Evolutionary conservation across 441 rosid genomes (phyloP), one percentile per base, ranked within the genome.

Genomic region (Bruguiera hainesii): DNA sequence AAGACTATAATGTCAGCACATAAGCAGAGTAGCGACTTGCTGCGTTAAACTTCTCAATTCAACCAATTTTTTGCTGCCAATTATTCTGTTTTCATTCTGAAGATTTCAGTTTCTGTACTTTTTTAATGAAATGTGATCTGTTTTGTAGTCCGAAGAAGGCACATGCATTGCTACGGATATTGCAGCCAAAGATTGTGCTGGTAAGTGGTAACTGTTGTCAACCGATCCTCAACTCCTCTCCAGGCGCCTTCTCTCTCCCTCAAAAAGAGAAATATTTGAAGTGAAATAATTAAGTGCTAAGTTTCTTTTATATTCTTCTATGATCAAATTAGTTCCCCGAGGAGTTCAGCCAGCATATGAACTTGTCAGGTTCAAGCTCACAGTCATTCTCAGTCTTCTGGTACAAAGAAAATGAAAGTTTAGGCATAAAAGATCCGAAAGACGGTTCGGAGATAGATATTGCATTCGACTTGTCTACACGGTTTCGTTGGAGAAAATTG

Each of bases 141-240:
- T 66, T 63, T 71, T 77, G 65, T 74, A 88, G 97, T 75, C 68
- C 66, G 71, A 75, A 74, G 53, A 88, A 86, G 74, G 68, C 81
- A 69, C 77, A 75, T 60, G 75, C 78, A 19, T 81, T 89, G 42
- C 61, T 91, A 64, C 77, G 76, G 72, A 19, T 71, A 6, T 73
- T 94, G 84, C 86, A 79, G 69, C 98, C 93, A 11, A 88, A 87
- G 76, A 67, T 67, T 60, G 79, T 87, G 68, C 72, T 84, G 90
- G 96, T 94, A 88, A 76, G 23, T 18, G 50, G 29, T n/a, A 42
- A 70, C 26, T 55, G 26, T 50, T 63, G 60, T 25, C 18, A 31
- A 61, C 3, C 19, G 28, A 33, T 23, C 4, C 49, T 60, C 28
- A 5, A 26, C 28, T n/a, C 10, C 26, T 9, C 15, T 13, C 26